Percentiles rank a stretch among this genome's conserved stretches.
Evolutionary conservation across 2,329 filamentous ascomycete species (phyloP).

Genomic region (Incumbomyces lentus): DNA sequence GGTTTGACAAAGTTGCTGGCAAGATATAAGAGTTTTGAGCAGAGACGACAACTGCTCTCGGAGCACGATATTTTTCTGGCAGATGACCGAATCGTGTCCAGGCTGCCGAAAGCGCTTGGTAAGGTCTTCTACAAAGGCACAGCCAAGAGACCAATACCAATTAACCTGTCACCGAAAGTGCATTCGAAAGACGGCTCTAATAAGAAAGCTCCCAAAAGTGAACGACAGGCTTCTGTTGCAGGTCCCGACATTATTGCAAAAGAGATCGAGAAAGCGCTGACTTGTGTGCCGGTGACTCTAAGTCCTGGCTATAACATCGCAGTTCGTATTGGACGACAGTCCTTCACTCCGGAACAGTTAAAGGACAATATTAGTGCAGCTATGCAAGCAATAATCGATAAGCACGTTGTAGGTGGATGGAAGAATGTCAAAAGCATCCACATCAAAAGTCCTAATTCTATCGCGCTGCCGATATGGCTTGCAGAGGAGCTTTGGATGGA

Average conservation of each 20-base stretch:
- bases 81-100: constrained; percentile 69
- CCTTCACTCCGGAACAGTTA: constrained; percentile 64
- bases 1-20: constrained; percentile 76
- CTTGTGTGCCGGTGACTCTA: constrained; percentile 69
- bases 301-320: constrained; percentile 69
- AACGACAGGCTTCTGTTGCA: constrained; percentile 39
- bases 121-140: constrained; percentile 87
- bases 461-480: constrained; percentile 86
- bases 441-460: constrained; percentile 82
- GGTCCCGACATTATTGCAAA: constrained; percentile 58
- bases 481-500: constrained; percentile 86
- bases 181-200: constrained; percentile 47
- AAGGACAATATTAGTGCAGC: constrained; percentile 72
- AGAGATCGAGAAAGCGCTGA: constrained; percentile 70
- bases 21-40: constrained; percentile 84
- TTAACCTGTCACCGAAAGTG: constrained; percentile 55
- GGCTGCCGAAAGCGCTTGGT: constrained; percentile 67
- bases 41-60: constrained; percentile 66
- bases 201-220: constrained; percentile 28
- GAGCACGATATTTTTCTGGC: constrained; percentile 92
- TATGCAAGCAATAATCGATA: constrained; percentile 58
- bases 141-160: constrained; percentile 75
- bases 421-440: constrained; percentile 73
- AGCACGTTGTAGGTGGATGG: constrained; percentile 79
- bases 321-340: constrained; percentile 66